Evolutionary conservation across 139 green algal species (phyloP), one percentile per base, ranked within the genome.

Genomic region (Dunaliella primolecta): DNA sequence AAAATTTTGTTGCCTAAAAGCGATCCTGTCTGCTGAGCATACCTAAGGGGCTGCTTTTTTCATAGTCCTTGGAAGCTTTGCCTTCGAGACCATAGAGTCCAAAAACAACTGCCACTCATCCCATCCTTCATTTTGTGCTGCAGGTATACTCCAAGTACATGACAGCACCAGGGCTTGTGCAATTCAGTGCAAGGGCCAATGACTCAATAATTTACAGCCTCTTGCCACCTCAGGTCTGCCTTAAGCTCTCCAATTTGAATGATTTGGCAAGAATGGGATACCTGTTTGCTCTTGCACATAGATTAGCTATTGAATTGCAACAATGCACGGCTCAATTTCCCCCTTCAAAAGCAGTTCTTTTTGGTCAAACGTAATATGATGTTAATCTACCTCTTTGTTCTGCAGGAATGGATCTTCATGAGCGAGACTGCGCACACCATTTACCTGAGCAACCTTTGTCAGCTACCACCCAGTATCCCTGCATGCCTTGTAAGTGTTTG

Each of bases 71-170:
- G 46, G 46, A 25, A 15, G 7, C 46, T 25, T 64, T 7, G 7
- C 46, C 7, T 15, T 15, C 7, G 46, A 64, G 15, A 15, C 46
- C 7, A 64, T 64, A 15, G 7, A 64, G 15, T 64, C 46, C 46
- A 25, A 64, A 64, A 15, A 64, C 46, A 64, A n/a, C n/a, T n/a
- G 46, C 46, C 46, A 25, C 15, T 7, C 46, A 64, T 64, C 46
- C 15, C 7, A 25, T 64, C 7, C 15, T 7, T 15, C 15, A 64
- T 15, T 64, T 7, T 25, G 46, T 64, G 46, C 15, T 64, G 46
- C 46, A 64, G 46, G 46, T 64, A 7, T 64, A 64, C 46, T 25
- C 46, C 72, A 86, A 90, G 25, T 89, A 91, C 74, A 82, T 89
- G 72, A 75, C 37, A 1, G 46, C 56, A 29, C 84, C 87, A 2